A percentile compares a stretch with the other conserved stretches of the same genome.
These are phyloP conservation scores for Rubroboletus pulcherrimus DNA, from an alignment of 768 basidiomycete genomes.

Conservation along the genomic window DNA sequence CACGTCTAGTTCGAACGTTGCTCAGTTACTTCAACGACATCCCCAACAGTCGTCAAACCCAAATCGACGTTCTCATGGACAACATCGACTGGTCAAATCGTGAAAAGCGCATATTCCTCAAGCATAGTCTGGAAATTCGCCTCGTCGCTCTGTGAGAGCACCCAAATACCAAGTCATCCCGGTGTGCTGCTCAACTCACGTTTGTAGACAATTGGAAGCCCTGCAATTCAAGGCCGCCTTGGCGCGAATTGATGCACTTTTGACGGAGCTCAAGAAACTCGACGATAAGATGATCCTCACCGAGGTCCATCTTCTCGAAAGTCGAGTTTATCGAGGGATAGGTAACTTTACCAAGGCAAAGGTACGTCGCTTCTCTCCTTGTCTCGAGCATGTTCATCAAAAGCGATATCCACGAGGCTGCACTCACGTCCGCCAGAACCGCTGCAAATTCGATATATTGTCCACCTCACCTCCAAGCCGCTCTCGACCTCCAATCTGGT, in stretches of 20 bases:
- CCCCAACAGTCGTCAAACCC: constrained; percentile 67
- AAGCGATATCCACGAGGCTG: constrained; percentile 47
- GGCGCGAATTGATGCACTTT: constrained; percentile 75
- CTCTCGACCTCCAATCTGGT: constrained; percentile 67
- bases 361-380: constrained; percentile 37
- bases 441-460: constrained; percentile 97
- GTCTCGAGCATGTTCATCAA: neutral
- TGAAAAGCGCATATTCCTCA: constrained; percentile 93
- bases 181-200: constrained; percentile 2
- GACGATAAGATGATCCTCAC: constrained; percentile 99
- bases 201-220: constrained; percentile 64
- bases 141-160: constrained; percentile 65
- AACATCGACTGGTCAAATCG: constrained; percentile 90
- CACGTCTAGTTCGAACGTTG: constrained; percentile 75
- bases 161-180: neutral
- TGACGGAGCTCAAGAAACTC: constrained; percentile 86
- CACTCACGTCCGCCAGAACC: constrained; percentile 85
- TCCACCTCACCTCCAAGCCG: constrained; percentile 60
- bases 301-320: constrained; percentile 93
- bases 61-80: constrained; percentile 83
- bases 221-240: constrained; percentile 77
- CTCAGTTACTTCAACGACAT: constrained; percentile 85
- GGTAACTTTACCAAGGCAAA: constrained; percentile 90
- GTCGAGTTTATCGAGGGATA: constrained; percentile 83
- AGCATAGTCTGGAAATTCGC: constrained; percentile 89